A percentile compares a stretch with the other conserved stretches of the same genome.
phyloP scores from a whole-genome alignment of 768 basidiomycete genomes.

The Rhodosporidiobolus sp. region DNA sequence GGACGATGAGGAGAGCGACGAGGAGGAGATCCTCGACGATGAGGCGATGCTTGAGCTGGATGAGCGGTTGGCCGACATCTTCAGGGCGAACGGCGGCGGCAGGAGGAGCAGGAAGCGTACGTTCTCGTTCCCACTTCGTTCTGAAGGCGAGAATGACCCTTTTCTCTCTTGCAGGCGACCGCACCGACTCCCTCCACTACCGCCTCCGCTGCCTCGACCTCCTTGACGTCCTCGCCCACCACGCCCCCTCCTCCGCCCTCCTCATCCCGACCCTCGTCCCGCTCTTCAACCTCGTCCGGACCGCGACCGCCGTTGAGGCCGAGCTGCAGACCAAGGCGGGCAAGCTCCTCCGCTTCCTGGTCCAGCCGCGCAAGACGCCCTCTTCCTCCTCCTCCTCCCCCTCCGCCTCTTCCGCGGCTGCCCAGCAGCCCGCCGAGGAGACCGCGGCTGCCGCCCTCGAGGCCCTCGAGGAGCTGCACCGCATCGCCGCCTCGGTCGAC shows the following conservation, averaged over 20 bases:
- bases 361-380: conserved; percentile 30
- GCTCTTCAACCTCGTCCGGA: conserved; percentile 69
- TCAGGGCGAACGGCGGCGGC: conserved; percentile 64
- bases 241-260: conserved; percentile 69
- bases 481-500: conserved; percentile 24
- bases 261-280: conserved; percentile 68
- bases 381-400: neutral
- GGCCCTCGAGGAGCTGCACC: conserved; percentile 35
- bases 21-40: conserved; percentile 69
- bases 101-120: conserved; percentile 66
- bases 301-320: conserved; percentile 68
- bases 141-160: conserved; percentile 41
- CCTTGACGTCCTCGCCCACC: conserved; percentile 77
- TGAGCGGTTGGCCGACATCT: conserved; percentile 81
- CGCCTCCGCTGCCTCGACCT: conserved; percentile 93
- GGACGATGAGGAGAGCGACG: conserved; percentile 52
- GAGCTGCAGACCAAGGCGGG: conserved; percentile 86
- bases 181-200: conserved; percentile 89
- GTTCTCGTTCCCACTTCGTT: conserved; percentile 34
- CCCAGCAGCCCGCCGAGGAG: conserved; percentile 2
- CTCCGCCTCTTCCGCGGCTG: too few species aligned
- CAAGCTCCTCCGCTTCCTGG: conserved; percentile 58
- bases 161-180: conserved; percentile 56
- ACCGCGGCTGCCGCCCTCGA: conserved; percentile 28
- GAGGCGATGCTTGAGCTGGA: conserved; percentile 98